Evolutionary conservation across 1,139 yeast genomes (phyloP).

Genomic region (Hemisphaericaspora xylofermentans): DNA sequence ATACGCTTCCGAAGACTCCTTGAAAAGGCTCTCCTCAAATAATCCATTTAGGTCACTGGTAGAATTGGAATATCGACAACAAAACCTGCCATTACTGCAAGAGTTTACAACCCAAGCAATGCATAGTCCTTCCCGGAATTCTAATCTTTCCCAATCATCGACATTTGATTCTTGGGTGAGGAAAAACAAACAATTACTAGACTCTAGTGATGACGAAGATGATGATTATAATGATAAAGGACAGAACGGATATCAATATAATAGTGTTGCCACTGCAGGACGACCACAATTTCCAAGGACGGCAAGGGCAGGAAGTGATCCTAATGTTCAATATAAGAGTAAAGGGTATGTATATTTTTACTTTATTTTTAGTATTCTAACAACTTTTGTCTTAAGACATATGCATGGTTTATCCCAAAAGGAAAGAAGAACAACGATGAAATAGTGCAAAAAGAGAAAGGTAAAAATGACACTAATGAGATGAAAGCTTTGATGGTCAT

Average conservation of each 20-base stretch:
- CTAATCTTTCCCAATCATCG: conserved; percentile 20
- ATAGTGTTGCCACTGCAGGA: conserved; percentile 8
- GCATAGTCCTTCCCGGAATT: conserved; percentile 15
- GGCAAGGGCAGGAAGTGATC: conserved; percentile 38
- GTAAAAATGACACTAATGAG: not conserved
- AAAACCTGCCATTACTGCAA: conserved; percentile 1
- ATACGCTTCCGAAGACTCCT: conserved; percentile 35
- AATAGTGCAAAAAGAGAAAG: not conserved
- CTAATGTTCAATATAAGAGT: conserved; percentile 39
- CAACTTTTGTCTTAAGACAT: not conserved
- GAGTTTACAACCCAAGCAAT: not conserved
- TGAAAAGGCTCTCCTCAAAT: conserved; percentile 54
- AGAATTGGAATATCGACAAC: conserved; percentile 10
- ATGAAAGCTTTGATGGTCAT: no score
- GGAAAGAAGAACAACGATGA: no score
- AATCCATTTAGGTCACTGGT: conserved; percentile 51
- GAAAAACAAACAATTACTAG: conserved; percentile 44
- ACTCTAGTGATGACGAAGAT: conserved; percentile 44
- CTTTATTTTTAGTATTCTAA: conserved; percentile 1
- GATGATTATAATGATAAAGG: conserved; percentile 11
- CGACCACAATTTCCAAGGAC: conserved; percentile 28
- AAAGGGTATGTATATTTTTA: conserved; percentile 30
- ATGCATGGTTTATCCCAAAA: no score
- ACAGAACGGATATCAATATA: conserved; percentile 1
- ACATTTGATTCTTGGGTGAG: conserved; percentile 54